Evolutionary conservation across 2,329 filamentous ascomycete genomes (phyloP).

Genomic region (Claviceps sp.): DNA sequence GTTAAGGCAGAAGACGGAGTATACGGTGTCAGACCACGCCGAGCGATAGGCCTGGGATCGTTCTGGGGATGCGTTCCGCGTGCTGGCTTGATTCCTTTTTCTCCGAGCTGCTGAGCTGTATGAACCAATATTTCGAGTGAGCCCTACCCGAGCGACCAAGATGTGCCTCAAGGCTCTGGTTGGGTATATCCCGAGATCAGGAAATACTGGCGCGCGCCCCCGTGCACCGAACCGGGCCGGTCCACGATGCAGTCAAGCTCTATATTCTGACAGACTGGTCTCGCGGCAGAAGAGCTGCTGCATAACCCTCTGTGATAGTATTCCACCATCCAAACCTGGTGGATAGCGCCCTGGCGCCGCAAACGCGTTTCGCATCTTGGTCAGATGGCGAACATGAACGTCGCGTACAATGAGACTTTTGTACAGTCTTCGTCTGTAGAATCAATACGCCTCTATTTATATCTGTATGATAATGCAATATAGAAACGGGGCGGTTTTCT

Average conservation of each 20-base stretch:
- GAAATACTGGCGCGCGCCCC: conserved; percentile 30
- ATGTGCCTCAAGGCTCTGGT: conserved; percentile 33
- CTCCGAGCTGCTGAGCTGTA: conserved; percentile 43
- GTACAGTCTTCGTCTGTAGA: no score
- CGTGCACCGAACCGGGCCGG: conserved; percentile 27
- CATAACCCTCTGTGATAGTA: conserved; percentile 7
- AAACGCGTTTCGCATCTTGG: conserved; percentile 19
- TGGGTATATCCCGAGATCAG: conserved; percentile 45
- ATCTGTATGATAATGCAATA: no score
- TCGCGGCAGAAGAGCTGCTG: conserved; percentile 25
- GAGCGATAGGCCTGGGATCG: conserved; percentile 34
- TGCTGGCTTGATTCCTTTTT: conserved; percentile 34
- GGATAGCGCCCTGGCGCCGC: conserved; percentile 12
- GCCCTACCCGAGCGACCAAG: conserved; percentile 26
- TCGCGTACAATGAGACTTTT: no score
- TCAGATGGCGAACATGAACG: conserved; percentile 16
- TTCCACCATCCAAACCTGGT: background rate
- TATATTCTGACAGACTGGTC: conserved; percentile 44
- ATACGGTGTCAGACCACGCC: conserved; percentile 30
- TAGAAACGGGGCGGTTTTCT: no score
- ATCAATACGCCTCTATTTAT: no score
- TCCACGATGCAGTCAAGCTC: conserved; percentile 35
- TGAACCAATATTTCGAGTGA: conserved; percentile 36
- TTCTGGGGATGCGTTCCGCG: conserved; percentile 49
- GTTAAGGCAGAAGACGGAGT: background rate